Evolutionary conservation across 768 basidiomycete species (phyloP), one percentile per base, ranked within the genome.

Genomic region (Amanita subjunquillea): DNA sequence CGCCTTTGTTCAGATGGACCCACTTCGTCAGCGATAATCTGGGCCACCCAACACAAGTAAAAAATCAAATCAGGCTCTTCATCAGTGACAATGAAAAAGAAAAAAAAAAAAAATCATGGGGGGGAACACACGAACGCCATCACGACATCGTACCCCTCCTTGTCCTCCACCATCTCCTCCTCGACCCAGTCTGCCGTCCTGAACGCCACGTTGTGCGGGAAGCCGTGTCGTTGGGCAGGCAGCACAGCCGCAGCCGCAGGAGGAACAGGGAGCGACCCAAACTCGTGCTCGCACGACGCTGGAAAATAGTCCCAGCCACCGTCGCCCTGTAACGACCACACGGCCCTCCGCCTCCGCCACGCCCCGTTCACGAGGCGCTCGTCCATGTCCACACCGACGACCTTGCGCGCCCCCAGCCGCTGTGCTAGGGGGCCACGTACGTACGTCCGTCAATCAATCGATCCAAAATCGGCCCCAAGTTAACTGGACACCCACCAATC

Each of bases 11-110:
- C 8, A 95, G 71, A 65, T 95, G 92, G 29, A 94, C 89, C 92
- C 92, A 95, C 67, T 93, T 95, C 0, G 91, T 80, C 41, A 94
- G 67, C 0, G 91, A 94, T 58, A 95, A 82, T 1, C 90, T 92
- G 61, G 61, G 32, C 2, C 27, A 20, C 2, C 17, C 17, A 0
- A 4, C 30, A 30, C 4, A 6, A 29, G 6, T 1, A 29, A 29
- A 47, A 32, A 41, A 20, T 41, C 30, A 29, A 10, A 22, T 20
- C 37, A 54, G 44, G 27, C 10, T 37, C n/a, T 47, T 37, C 29
- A 41, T 27, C 32, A 10, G 27, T 17, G 7, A 6, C 27, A 7
- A 29, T 0, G 7, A 6, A 29, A 4, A 29, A 9, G 10, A 32
- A 9, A 9, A 32, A 10, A 9, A 10, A 32, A 32, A 9, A 9